Evolutionary conservation across 345 rosid species (phyloP).

Genomic region (Excoecaria agallocha): DNA sequence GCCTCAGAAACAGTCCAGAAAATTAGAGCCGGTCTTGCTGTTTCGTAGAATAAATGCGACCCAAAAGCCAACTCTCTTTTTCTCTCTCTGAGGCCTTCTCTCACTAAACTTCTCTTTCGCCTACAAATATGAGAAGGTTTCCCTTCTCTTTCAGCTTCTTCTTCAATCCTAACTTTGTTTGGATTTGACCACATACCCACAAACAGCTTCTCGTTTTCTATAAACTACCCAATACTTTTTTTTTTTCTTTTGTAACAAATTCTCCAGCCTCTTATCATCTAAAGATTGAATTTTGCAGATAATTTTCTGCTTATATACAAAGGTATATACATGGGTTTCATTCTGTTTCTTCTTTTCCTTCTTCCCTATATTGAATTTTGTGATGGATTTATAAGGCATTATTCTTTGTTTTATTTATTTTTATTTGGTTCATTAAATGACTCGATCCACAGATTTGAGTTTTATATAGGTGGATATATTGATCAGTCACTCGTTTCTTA

Average conservation of each 20-base stretch:
- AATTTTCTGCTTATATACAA: conserved; percentile 15
- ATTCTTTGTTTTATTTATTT: background rate
- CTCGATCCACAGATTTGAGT: conserved; percentile 16
- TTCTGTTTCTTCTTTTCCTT: background rate
- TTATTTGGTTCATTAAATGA: conserved; percentile 4
- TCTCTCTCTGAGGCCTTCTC: conserved; percentile 20
- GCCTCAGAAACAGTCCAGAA: background rate
- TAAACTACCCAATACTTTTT: background rate
- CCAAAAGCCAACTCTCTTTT: conserved; percentile 15
- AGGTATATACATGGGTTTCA: conserved; percentile 34
- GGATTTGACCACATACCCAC: conserved; percentile 15
- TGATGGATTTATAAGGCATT: background rate
- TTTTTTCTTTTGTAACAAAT: background rate
- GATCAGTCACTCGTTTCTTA: background rate
- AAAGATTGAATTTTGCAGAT: background rate
- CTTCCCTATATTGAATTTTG: background rate
- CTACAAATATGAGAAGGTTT: conserved; percentile 29
- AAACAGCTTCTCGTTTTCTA: background rate
- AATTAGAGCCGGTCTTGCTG: conserved; percentile 19
- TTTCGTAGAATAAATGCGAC: conserved; percentile 41
- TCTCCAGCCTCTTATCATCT: background rate
- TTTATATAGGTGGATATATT: background rate
- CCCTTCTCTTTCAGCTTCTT: conserved; percentile 19
- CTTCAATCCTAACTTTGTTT: conserved; percentile 13
- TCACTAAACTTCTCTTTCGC: background rate